Percentiles rank a stretch among this genome's conserved stretches.
Conservation (phyloP, 1,284 basidiomycete species). For the Lignosus rhinocerotis region DNA sequence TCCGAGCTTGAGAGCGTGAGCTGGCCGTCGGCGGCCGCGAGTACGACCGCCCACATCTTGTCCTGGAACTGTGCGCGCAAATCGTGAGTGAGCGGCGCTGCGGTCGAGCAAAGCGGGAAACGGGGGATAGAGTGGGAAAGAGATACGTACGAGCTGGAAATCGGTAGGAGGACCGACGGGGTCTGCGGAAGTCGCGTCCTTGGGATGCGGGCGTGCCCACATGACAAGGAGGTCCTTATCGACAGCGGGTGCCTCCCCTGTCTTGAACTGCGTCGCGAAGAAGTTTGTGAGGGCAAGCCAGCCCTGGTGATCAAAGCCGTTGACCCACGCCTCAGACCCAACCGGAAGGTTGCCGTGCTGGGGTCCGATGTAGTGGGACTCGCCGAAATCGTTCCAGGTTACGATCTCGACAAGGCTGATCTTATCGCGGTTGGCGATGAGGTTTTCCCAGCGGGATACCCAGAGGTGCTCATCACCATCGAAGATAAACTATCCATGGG, state of each 20-base stretch:
- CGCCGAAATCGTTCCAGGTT: slow-evolving; percentile 42
- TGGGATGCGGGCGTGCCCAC: slow-evolving; percentile 75
- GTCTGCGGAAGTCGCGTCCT: slow-evolving; percentile 51
- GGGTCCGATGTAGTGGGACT: slow-evolving; percentile 51
- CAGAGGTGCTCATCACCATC: slow-evolving; percentile 69
- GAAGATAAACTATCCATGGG: slow-evolving; percentile 39
- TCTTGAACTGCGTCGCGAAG: slow-evolving; percentile 78
- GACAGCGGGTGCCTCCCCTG: slow-evolving; percentile 64
- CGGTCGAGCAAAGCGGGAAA: background rate
- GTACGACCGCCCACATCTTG: slow-evolving; percentile 65
- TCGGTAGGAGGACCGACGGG: slow-evolving; percentile 55
- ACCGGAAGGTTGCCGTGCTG: slow-evolving; percentile 59
- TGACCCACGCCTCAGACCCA: slow-evolving; percentile 35
- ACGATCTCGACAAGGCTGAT: slow-evolving; percentile 49
- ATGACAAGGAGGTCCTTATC: slow-evolving; percentile 67
- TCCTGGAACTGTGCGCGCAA: slow-evolving; percentile 43
- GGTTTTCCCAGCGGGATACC: slow-evolving; percentile 70
- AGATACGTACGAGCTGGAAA: slow-evolving; percentile 46
- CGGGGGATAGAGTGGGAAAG: background rate
- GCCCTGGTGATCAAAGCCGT: slow-evolving; percentile 43
- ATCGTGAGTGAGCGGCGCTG: background rate
- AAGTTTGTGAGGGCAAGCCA: slow-evolving; percentile 70
- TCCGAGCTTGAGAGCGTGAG: slow-evolving; percentile 54
- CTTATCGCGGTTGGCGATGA: slow-evolving; percentile 60
- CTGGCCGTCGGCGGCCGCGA: slow-evolving; percentile 54